Conservation (phyloP, 2,329 filamentous ascomycete genomes). For the Hypoxylon sp. region DNA sequence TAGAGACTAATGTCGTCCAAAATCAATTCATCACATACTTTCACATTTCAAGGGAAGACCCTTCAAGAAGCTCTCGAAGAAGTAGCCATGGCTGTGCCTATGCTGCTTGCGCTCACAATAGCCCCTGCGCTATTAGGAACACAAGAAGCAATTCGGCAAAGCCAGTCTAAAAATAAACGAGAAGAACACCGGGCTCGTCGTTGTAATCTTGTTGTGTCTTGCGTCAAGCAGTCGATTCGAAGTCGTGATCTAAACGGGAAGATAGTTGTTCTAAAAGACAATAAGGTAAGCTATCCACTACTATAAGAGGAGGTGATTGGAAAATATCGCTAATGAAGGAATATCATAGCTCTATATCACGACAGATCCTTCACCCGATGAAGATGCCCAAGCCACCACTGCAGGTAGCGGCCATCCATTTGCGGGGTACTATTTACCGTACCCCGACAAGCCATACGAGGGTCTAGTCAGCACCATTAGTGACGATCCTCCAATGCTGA, state of each 20-base stretch:
- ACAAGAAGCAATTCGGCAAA: conserved; percentile 65
- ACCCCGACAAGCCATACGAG: conserved; percentile 65
- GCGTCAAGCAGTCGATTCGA: conserved; percentile 60
- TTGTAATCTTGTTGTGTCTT: conserved; percentile 64
- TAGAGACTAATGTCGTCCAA: conserved; percentile 45
- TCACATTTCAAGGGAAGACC: conserved; percentile 46
- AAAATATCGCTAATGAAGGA: conserved; percentile 12
- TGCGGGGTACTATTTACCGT: conserved; percentile 71
- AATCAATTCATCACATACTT: conserved; percentile 43
- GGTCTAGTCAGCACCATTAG: conserved; percentile 66
- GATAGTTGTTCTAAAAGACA: conserved; percentile 61
- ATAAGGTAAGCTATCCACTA: conserved; percentile 55
- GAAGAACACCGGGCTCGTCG: conserved; percentile 66
- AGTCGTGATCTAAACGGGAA: conserved; percentile 62
- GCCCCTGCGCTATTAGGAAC: conserved; percentile 63
- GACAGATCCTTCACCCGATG: conserved; percentile 54
- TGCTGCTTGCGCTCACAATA: conserved; percentile 60
- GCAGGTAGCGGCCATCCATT: conserved; percentile 64
- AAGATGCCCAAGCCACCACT: conserved; percentile 48
- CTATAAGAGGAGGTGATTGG: neutral
- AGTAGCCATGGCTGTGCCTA: conserved; percentile 59
- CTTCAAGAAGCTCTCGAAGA: conserved; percentile 48
- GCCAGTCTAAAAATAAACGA: conserved; percentile 63
- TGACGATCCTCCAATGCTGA: conserved; percentile 65
- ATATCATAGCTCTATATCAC: conserved; percentile 62